Conservation (phyloP, 495 filamentous ascomycete species). For the Trichodelitschia bisporula region DNA sequence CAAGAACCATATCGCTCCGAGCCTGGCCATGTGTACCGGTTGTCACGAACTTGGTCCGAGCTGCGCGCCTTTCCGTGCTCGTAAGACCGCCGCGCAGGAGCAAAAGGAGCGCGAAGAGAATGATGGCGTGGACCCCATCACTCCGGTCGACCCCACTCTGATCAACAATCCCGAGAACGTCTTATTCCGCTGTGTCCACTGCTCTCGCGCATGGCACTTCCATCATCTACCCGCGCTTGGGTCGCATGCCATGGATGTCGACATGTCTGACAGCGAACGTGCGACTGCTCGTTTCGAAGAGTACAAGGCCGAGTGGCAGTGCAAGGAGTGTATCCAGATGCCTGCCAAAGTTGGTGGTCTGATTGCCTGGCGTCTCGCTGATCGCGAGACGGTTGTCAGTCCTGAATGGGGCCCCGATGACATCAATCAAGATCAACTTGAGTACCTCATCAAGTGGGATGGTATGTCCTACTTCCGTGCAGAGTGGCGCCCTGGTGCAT, state of each 20-base stretch:
- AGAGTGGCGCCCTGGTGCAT: conserved; percentile 67
- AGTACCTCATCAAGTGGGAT: conserved; percentile 83
- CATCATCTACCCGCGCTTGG: conserved; percentile 40
- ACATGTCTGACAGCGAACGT: conserved; percentile 17
- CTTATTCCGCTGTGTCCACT: conserved; percentile 53
- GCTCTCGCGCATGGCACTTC: conserved; percentile 61
- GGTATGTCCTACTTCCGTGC: conserved; percentile 52
- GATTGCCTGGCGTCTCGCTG: conserved; percentile 64
- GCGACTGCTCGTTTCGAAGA: conserved; percentile 27
- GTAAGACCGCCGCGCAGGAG: conserved; percentile 51
- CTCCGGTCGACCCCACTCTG: conserved; percentile 27
- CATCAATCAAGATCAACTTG: conserved; percentile 43
- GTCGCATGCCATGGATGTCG: conserved; percentile 8
- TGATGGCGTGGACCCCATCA: conserved; percentile 51
- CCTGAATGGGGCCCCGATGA: conserved; percentile 20
- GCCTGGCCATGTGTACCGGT: conserved; percentile 39
- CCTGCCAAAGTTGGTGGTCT: conserved; percentile 39
- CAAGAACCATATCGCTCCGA: conserved; percentile 43
- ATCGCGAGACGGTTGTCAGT: conserved; percentile 9
- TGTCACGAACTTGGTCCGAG: conserved; percentile 37
- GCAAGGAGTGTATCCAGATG: conserved; percentile 39
- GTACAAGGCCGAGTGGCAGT: conserved; percentile 45
- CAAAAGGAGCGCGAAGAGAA: conserved; percentile 59
- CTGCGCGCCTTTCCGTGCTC: conserved; percentile 41
- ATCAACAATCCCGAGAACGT: conserved; percentile 55